These are phyloP conservation scores for Ceratocystis colombiana DNA, from an alignment of 2,329 filamentous ascomycete species.

Conservation along the genomic window DNA sequence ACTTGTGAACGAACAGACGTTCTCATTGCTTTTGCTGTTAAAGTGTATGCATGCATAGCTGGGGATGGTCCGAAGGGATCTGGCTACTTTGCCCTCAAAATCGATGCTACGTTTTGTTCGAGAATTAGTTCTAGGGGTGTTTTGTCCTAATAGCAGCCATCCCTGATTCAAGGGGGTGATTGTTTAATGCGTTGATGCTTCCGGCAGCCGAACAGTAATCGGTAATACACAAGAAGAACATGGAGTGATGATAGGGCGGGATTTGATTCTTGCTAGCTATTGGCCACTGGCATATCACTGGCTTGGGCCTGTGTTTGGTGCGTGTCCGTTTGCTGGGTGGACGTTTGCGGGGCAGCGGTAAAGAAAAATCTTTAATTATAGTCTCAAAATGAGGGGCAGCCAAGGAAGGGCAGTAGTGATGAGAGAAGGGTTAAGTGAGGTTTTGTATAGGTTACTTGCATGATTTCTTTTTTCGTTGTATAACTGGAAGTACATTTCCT, in stretches of 20 bases:
- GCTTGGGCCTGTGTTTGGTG: background rate
- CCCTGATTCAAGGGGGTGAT: background rate
- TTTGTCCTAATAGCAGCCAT: background rate
- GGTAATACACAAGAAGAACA: too few species aligned
- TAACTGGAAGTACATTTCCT: too few species aligned
- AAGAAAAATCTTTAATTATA: background rate
- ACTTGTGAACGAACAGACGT: background rate
- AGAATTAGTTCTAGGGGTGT: background rate
- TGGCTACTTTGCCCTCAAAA: too few species aligned
- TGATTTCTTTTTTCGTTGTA: background rate
- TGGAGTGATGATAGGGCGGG: too few species aligned
- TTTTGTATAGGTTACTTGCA: too few species aligned
- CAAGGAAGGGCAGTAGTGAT: background rate
- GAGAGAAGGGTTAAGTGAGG: background rate
- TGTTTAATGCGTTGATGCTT: background rate
- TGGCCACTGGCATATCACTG: too few species aligned
- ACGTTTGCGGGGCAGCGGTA: slow-evolving; percentile 3
- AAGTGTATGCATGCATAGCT: slow-evolving; percentile 1
- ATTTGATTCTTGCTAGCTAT: too few species aligned
- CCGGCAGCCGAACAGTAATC: background rate
- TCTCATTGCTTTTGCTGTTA: background rate
- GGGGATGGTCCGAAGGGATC: background rate
- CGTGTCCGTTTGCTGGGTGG: background rate
- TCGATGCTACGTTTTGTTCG: too few species aligned
- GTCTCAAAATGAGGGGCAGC: background rate